Base-by-base conservation (phyloP, 73 alveolate species). In the Tetrahymena elliotti region DNA sequence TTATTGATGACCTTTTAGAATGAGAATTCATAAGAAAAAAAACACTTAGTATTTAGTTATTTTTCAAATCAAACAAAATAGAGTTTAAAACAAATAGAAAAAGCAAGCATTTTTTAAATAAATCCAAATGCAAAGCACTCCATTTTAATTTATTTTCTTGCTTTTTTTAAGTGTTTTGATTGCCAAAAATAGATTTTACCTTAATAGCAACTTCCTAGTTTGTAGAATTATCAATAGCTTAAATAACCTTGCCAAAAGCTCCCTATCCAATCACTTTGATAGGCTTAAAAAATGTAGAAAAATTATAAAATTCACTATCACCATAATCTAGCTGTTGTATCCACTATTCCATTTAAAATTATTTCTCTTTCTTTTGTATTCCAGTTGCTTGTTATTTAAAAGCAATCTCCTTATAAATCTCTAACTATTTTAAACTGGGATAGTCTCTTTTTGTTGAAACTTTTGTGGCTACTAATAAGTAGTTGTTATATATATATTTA, bases 211-310 rank as follows among this genome's bases (percentile, higher is more conserved):
- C 94, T 92, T 93, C 96, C 47, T 94, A 53, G 37, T 96, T 96
- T 31, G 97, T 96, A 31, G 97, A 92, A n/a, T 95, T 94, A 84
- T 96, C 97, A 33, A 96, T 47, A 22, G 97, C 99, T 94, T 95
- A 94, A 31, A 97, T 95, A 68, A 97, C 99, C 68, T 93, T 94
- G 9, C 99, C 99, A 94, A 96, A 97, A 4, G 98, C 97, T 11
- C 99, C 99, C 84, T 95, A 94, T 53, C 99, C 99, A 41, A 97
- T 88, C 40, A 93, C 93, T 93, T 94, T 96, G 38, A 93, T 84
- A 36, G 94, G 96, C 95, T 97, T 95, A 82, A 96, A 95, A 84
- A 93, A 95, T 54, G 95, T 95, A 33, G 95, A 93, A 83, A 97
- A 96, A 68, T 68, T 68, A 68, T 68, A 68, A 31, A n/a, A 27